phyloP scores from a whole-genome alignment of 1,284 basidiomycete species.

The Cystobasidium slooffiae region DNA sequence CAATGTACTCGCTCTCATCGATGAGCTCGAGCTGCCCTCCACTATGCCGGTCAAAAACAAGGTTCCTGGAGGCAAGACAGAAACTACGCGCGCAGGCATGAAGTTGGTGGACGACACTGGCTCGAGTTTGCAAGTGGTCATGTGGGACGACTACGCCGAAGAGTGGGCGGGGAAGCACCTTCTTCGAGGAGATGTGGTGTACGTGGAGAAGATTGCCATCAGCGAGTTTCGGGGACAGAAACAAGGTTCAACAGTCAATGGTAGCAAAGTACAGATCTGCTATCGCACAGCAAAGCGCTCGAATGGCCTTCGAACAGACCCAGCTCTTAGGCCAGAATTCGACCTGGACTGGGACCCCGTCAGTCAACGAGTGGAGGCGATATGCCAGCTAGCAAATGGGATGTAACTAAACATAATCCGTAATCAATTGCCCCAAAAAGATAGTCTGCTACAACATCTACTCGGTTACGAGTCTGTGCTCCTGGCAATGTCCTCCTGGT shows the following conservation, averaged over 20 bases:
- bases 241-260: slow-evolving; percentile 26
- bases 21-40: slow-evolving; percentile 29
- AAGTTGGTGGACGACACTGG: slow-evolving; percentile 26
- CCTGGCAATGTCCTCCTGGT: slow-evolving; percentile 21
- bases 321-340: slow-evolving; percentile 17
- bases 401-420: neutral
- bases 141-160: slow-evolving; percentile 42
- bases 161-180: slow-evolving; percentile 36
- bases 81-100: slow-evolving; percentile 32
- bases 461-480: slow-evolving; percentile 9
- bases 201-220: slow-evolving; percentile 35
- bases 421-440: neutral
- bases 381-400: slow-evolving; percentile 19
- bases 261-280: slow-evolving; percentile 41
- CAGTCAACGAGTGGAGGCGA: slow-evolving; percentile 29
- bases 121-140: slow-evolving; percentile 23
- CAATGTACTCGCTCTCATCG: slow-evolving; percentile 31
- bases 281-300: slow-evolving; percentile 15
- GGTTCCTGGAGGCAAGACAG: slow-evolving; percentile 1
- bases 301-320: slow-evolving; percentile 9
- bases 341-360: slow-evolving; percentile 35
- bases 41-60: slow-evolving; percentile 40
- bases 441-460: neutral
- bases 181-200: slow-evolving; percentile 28
- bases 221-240: slow-evolving; percentile 31